Percentiles rank a stretch among this genome's conserved stretches.
Evolutionary conservation across 148 eudicot species (phyloP).

Genomic region (Rhododendron vialii): DNA sequence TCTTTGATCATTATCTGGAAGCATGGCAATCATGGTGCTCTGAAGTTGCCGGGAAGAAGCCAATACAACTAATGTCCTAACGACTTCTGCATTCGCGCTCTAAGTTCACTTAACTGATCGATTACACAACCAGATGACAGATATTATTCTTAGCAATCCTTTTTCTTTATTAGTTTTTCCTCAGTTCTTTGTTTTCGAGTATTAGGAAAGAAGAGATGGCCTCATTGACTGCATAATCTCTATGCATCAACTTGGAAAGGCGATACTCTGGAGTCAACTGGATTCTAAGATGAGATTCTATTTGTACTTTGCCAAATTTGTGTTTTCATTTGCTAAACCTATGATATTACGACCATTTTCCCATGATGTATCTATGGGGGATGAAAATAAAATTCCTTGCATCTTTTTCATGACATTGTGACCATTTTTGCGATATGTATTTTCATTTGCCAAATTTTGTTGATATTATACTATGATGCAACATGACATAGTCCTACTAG

Average conservation of each 20-base stretch:
- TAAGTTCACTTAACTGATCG: neutral
- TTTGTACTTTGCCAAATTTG: neutral
- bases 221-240: conserved; percentile 30
- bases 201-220: conserved; percentile 16
- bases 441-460: neutral
- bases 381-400: neutral
- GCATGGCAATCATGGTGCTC: conserved; percentile 90
- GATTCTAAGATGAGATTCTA: neutral
- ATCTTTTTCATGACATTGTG: neutral
- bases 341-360: neutral
- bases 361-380: neutral
- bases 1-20: conserved; percentile 71
- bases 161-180: neutral
- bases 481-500: neutral
- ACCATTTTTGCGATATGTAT: neutral
- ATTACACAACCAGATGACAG: neutral
- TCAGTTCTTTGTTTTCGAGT: neutral
- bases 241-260: conserved; percentile 19
- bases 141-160: neutral
- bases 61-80: conserved; percentile 49
- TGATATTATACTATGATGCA: neutral
- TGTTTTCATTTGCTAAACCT: neutral
- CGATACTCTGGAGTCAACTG: neutral
- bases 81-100: neutral
- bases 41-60: conserved; percentile 67